Evolutionary conservation across 2,329 filamentous ascomycete species (phyloP).

Genomic region (Phaeomoniella chlamydospora): DNA sequence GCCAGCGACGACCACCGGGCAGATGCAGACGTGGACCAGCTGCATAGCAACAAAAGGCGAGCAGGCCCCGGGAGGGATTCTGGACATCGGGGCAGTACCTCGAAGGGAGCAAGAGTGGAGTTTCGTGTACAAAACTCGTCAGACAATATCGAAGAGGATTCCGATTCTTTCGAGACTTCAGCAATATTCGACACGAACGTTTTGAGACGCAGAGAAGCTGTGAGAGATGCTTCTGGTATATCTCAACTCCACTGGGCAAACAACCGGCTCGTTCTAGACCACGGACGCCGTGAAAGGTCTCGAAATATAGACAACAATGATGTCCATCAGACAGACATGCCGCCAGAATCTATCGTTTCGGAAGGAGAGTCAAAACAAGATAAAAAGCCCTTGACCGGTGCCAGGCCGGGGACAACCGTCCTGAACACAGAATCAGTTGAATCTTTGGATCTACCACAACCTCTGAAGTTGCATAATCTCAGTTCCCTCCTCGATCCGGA

Average conservation of each 20-base stretch:
- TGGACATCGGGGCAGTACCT: too few species aligned
- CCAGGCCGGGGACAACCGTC: neutral
- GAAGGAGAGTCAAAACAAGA: neutral
- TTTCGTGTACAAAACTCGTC: too few species aligned
- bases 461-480: slow-evolving; percentile 10
- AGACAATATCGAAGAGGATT: neutral
- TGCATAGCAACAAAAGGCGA: too few species aligned
- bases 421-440: too few species aligned
- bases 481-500: slow-evolving; percentile 8
- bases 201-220: slow-evolving; percentile 1
- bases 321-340: too few species aligned
- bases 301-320: too few species aligned
- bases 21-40: too few species aligned
- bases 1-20: too few species aligned
- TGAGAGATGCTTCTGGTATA: neutral
- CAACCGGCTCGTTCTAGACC: too few species aligned
- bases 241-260: neutral
- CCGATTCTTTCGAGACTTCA: neutral
- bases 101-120: too few species aligned
- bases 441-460: slow-evolving; percentile 1
- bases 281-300: too few species aligned
- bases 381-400: neutral
- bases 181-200: neutral
- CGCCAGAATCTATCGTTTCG: neutral
- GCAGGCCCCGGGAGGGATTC: too few species aligned